phyloP scores from a whole-genome alignment of 768 basidiomycete species.

The Tylopilus cervinicoccineus region DNA sequence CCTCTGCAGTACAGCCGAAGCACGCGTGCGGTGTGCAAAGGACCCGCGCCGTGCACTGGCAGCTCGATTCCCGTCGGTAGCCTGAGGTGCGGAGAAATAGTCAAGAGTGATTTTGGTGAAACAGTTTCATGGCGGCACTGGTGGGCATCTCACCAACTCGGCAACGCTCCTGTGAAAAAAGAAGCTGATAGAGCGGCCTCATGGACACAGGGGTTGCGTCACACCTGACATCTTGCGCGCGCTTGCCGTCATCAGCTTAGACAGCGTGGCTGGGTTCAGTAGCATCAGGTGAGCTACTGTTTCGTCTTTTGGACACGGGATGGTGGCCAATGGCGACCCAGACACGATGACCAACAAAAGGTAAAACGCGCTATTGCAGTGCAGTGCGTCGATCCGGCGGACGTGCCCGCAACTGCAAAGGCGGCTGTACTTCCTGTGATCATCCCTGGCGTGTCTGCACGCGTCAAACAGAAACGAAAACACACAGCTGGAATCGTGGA shows the following conservation, averaged over 20 bases:
- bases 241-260: slow-evolving; percentile 42
- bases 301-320: neutral
- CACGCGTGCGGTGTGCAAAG: slow-evolving; percentile 64
- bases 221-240: slow-evolving; percentile 51
- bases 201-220: slow-evolving; percentile 60
- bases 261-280: slow-evolving; percentile 47
- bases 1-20: slow-evolving; percentile 67
- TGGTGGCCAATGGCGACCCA: slow-evolving; percentile 20
- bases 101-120: slow-evolving; percentile 47
- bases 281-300: slow-evolving; percentile 43
- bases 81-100: slow-evolving; percentile 61
- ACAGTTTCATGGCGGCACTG: slow-evolving; percentile 76
- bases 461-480: slow-evolving; percentile 42
- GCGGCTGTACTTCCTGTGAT: slow-evolving; percentile 1
- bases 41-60: slow-evolving; percentile 55
- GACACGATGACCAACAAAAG: slow-evolving; percentile 58
- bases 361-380: slow-evolving; percentile 54
- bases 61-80: slow-evolving; percentile 49
- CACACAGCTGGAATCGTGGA: slow-evolving; percentile 28
- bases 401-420: slow-evolving; percentile 49
- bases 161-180: slow-evolving; percentile 11
- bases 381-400: slow-evolving; percentile 51
- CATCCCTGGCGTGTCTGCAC: neutral
- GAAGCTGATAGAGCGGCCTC: slow-evolving; percentile 12
- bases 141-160: slow-evolving; percentile 35